phyloP scores from a whole-genome alignment of 202 grass and related monocot species.

The Brachypodium distachyon region DNA sequence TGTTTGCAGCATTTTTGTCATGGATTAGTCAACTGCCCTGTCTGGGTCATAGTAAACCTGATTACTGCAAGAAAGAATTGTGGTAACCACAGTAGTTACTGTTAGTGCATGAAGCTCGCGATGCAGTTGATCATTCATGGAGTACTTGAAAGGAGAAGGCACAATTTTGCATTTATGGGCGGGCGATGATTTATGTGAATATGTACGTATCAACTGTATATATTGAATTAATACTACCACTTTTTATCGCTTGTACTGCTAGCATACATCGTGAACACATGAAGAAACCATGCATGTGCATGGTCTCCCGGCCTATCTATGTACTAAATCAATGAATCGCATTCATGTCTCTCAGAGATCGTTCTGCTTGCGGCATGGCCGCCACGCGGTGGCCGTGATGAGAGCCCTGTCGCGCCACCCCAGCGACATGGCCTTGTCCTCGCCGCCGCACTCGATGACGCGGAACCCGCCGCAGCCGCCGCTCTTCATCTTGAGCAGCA shows the following conservation, averaged over 20 bases:
- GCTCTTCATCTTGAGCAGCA: constrained; percentile 84
- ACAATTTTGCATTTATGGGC: background rate
- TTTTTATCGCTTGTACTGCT: background rate
- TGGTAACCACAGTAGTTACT: background rate
- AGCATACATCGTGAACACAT: constrained; percentile 33
- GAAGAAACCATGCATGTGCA: constrained; percentile 18
- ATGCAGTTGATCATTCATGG: background rate
- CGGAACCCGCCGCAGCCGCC: constrained; percentile 42
- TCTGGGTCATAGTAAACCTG: background rate
- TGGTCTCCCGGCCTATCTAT: background rate
- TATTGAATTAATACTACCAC: no score
- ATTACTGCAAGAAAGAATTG: background rate
- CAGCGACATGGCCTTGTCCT: constrained; percentile 38
- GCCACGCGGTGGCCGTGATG: constrained; percentile 49
- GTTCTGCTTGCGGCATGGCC: background rate
- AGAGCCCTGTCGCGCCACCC: constrained; percentile 51
- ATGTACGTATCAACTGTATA: constrained; percentile 1
- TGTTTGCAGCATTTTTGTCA: background rate
- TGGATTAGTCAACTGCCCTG: constrained; percentile 2
- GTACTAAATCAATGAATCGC: constrained; percentile 1
- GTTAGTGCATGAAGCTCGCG: background rate
- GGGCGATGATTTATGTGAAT: background rate
- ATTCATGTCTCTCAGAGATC: background rate
- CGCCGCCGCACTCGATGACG: constrained; percentile 29
- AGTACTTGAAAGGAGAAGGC: background rate